Percentiles rank a stretch among this genome's conserved stretches.
These are phyloP conservation scores for Dictyostelium citrinum DNA, from an alignment of 78 protist genomes.

Conservation along the genomic window DNA sequence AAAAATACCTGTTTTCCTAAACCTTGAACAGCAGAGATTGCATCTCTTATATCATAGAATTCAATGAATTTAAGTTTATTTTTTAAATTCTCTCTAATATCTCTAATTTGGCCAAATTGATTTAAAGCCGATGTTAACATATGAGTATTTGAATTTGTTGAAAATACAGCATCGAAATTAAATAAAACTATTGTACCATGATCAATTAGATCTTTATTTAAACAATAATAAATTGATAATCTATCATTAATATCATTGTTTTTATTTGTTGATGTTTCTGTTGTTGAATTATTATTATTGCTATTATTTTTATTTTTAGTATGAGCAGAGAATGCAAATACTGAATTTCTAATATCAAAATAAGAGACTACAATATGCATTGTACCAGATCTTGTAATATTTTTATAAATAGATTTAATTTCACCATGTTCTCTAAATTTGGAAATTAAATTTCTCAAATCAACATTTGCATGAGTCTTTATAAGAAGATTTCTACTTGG, in stretches of 20 bases:
- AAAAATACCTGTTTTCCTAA: constrained; percentile 45
- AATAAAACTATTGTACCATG: constrained; percentile 71
- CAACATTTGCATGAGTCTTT: background rate
- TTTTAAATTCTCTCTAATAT: constrained; percentile 88
- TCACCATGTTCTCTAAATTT: background rate
- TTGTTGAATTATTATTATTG: background rate
- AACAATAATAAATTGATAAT: background rate
- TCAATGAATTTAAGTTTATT: constrained; percentile 87
- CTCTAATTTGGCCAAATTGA: constrained; percentile 83
- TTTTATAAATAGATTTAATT: background rate
- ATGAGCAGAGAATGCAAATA: background rate
- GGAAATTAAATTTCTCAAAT: background rate
- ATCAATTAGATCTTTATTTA: constrained; percentile 51
- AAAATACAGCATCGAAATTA: constrained; percentile 46
- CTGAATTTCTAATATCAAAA: background rate
- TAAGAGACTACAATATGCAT: background rate
- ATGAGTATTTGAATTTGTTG: background rate
- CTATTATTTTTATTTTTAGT: too few species aligned
- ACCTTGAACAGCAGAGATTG: constrained; percentile 72
- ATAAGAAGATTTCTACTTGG: background rate
- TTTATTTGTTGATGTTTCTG: background rate
- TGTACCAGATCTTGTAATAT: background rate
- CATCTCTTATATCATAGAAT: constrained; percentile 86
- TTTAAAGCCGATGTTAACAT: constrained; percentile 37
- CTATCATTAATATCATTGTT: background rate